Percentiles rank a stretch among this genome's conserved stretches.
These are phyloP conservation scores for Citrullus colocynthis DNA, from an alignment of 306 rosid genomes.

Conservation along the genomic window DNA sequence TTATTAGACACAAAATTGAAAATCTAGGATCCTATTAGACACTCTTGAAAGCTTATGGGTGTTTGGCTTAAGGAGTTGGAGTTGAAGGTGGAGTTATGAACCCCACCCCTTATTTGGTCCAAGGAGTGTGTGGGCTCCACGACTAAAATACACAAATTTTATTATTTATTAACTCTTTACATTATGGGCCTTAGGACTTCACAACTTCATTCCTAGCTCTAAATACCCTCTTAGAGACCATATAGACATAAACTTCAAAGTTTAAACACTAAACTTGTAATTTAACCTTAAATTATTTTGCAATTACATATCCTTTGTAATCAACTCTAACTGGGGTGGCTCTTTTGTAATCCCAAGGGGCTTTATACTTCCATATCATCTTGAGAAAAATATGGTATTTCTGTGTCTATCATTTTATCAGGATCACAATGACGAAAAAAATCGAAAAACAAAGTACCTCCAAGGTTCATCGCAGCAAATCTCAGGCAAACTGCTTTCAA, in stretches of 20 bases:
- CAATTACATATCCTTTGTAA: neutral
- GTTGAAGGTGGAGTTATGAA: too few relatives aligned
- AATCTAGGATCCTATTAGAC: too few relatives aligned
- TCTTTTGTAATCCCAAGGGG: neutral
- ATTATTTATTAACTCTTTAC: too few relatives aligned
- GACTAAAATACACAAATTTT: too few relatives aligned
- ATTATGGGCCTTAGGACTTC: too few relatives aligned
- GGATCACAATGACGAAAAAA: neutral
- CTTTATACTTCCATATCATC: neutral
- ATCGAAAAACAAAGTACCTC: slow-evolving; percentile 26
- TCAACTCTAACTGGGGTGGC: neutral
- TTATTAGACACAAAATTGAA: too few relatives aligned
- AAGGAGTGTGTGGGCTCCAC: too few relatives aligned
- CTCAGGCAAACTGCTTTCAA: slow-evolving; percentile 78
- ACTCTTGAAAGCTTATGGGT: neutral
- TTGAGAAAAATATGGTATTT: neutral
- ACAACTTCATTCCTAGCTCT: too few relatives aligned
- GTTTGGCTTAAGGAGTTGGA: too few relatives aligned
- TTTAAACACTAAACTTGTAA: too few relatives aligned
- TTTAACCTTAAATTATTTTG: neutral
- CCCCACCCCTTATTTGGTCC: too few relatives aligned
- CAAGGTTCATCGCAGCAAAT: slow-evolving; percentile 83
- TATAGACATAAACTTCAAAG: neutral
- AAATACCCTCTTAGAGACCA: too few relatives aligned
- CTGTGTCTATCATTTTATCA: neutral